Evolutionary conservation across 345 rosid species (phyloP).

Genomic region (Microcos paniculata): DNA sequence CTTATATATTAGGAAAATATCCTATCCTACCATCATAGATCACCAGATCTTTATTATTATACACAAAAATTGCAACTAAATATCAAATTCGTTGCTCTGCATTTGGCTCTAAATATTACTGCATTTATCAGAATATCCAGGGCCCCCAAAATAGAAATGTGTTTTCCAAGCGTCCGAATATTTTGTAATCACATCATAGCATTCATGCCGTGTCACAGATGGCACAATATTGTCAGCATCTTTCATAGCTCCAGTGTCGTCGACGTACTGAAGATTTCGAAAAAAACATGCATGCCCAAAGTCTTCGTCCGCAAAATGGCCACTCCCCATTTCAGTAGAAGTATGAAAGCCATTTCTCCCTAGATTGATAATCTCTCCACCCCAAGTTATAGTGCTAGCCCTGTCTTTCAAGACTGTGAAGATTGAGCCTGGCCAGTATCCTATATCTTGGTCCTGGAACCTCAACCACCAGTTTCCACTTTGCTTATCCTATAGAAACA

Average conservation of each 20-base stretch:
- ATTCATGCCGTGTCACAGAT: not conserved
- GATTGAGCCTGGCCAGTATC: conserved; percentile 48
- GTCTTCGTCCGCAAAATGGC: conserved; percentile 46
- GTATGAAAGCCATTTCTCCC: conserved; percentile 22
- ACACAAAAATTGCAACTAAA: too few relatives aligned
- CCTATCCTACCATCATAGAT: too few relatives aligned
- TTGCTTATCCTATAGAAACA: conserved; percentile 35
- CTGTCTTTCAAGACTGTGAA: conserved; percentile 32
- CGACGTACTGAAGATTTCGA: conserved; percentile 13
- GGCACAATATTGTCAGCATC: not conserved
- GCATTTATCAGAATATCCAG: conserved; percentile 18
- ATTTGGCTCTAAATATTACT: not conserved
- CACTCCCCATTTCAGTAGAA: conserved; percentile 55
- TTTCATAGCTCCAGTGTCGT: not conserved
- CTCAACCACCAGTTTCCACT: conserved; percentile 50
- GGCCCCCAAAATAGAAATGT: conserved; percentile 16
- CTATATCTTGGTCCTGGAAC: conserved; percentile 19
- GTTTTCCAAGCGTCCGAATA: not conserved
- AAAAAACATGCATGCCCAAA: conserved; percentile 34
- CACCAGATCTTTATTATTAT: too few relatives aligned
- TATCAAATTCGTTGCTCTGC: not conserved
- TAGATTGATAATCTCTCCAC: conserved; percentile 42
- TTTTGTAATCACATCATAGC: conserved; percentile 10
- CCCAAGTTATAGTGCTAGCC: conserved; percentile 35
- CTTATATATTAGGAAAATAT: too few relatives aligned